Conservation (phyloP, 768 basidiomycete species). For the Rhizopogon vesiculosus region DNA sequence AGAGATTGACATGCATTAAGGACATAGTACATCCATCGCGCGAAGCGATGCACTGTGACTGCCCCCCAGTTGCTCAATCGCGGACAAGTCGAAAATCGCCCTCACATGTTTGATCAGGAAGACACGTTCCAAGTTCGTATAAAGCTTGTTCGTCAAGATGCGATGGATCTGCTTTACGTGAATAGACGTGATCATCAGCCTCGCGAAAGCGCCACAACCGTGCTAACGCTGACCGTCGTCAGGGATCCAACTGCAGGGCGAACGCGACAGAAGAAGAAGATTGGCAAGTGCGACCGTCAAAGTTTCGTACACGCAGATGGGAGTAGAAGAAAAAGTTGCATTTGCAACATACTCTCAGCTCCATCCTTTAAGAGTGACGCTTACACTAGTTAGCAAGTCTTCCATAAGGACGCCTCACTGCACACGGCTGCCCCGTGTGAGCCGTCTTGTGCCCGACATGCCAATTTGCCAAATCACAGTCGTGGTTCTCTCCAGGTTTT, state of each 20-base stretch:
- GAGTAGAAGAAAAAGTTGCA: background rate
- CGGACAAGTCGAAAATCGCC: background rate
- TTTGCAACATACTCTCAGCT: conserved; percentile 2
- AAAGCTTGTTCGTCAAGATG: conserved; percentile 4
- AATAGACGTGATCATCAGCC: background rate
- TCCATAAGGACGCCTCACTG: conserved; percentile 27
- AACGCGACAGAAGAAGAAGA: background rate
- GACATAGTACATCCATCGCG: background rate
- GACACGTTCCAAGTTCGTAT: background rate
- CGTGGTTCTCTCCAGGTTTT: conserved; percentile 12
- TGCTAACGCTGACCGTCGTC: background rate
- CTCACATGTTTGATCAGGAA: conserved; percentile 1
- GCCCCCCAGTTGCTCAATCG: background rate
- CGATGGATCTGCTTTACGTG: conserved; percentile 2
- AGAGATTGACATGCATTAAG: background rate
- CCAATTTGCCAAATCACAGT: conserved; percentile 7
- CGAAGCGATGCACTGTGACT: background rate
- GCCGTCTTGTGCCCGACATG: conserved; percentile 10
- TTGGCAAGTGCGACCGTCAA: background rate
- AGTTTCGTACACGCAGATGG: background rate
- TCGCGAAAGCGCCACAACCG: background rate
- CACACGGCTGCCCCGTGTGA: conserved; percentile 23
- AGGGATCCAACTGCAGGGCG: background rate
- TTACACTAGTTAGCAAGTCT: conserved; percentile 10
- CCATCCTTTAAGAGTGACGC: conserved; percentile 3